Evolutionary conservation across 2,329 filamentous ascomycete genomes (phyloP).

Genomic region (Chlorencoelia australis): DNA sequence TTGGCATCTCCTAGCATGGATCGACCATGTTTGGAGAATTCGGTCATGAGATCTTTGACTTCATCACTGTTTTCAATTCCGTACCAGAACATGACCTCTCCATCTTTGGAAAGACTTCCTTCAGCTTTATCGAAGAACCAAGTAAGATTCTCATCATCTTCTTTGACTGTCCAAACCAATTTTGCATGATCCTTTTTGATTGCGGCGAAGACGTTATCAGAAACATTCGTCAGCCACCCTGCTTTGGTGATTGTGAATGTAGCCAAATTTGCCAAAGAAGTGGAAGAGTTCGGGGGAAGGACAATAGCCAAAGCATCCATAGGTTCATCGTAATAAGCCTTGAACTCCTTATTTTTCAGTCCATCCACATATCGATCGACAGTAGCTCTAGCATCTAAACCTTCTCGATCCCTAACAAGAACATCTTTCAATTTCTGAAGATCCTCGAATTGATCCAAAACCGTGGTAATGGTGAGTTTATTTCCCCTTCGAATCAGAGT

Average conservation of each 20-base stretch:
- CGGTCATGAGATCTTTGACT: slow-evolving; percentile 71
- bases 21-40: slow-evolving; percentile 73
- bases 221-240: slow-evolving; percentile 88
- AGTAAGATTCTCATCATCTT: slow-evolving; percentile 89
- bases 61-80: slow-evolving; percentile 66
- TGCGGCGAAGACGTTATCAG: slow-evolving; percentile 87
- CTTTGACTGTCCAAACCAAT: slow-evolving; percentile 92
- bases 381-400: slow-evolving; percentile 69
- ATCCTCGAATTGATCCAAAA: slow-evolving; percentile 66
- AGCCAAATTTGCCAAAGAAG: slow-evolving; percentile 69
- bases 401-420: slow-evolving; percentile 70
- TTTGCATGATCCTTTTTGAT: slow-evolving; percentile 91
- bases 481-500: slow-evolving; percentile 87
- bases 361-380: slow-evolving; percentile 81
- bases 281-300: slow-evolving; percentile 57
- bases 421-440: slow-evolving; percentile 69
- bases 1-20: slow-evolving; percentile 86
- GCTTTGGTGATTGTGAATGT: slow-evolving; percentile 90
- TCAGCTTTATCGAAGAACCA: slow-evolving; percentile 99
- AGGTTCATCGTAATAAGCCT: slow-evolving; percentile 86
- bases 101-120: slow-evolving; percentile 75
- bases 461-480: slow-evolving; percentile 68
- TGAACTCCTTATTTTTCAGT: slow-evolving; percentile 69
- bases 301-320: slow-evolving; percentile 92
- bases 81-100: slow-evolving; percentile 94